Base-by-base conservation (phyloP, 1,139 yeast genomes). In the Nakaseomyces sp. region DNA sequence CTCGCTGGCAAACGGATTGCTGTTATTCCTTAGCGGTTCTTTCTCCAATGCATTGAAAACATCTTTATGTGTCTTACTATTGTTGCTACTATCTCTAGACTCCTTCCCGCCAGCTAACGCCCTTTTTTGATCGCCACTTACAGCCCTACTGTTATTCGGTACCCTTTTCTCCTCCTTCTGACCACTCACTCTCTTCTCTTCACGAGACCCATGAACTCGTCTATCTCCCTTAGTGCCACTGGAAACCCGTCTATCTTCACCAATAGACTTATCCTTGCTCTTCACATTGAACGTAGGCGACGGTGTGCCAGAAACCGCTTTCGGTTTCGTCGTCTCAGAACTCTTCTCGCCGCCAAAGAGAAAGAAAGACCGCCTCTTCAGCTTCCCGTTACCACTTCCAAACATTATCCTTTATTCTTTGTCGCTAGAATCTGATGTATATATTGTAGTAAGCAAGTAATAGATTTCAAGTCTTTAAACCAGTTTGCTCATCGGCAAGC, bases 281-380 rank as follows among this genome's bases (percentile, higher is more conserved):
- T 35, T 35, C 12, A 35, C 28, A 20, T 35, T 35, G 18, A 22
- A 22, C 24, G 18, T 16, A 22, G 24, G 20, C 8, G 43, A 13
- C 13, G 36, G 32, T n/a, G 29, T 28, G 18, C 22, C 32, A 16
- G 19, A 8, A 12, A 5, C 15, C n/a, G 22, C n/a, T 5, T 32
- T 31, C 31, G 20, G 24, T 12, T 17, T 40, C 30, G 37, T 19
- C 9, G 25, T 13, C 25, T 35, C 38, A 12, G 31, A 16, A 20
- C 19, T 30, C 41, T 45, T 43, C 24, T 26, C 41, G 32, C 39
- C 37, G 5, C 59, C 60, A 46, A 57, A 56, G 18, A 51, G 50
- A 33, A 57, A 54, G 40, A 56, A 57, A 3, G 61, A 55, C 37
- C 43, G 50, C 38, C 58, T 41, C 41, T 56, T 55, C 8, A 35